Evolutionary conservation across 257 asterid species (phyloP).

Genomic region (Solanum chaucha): DNA sequence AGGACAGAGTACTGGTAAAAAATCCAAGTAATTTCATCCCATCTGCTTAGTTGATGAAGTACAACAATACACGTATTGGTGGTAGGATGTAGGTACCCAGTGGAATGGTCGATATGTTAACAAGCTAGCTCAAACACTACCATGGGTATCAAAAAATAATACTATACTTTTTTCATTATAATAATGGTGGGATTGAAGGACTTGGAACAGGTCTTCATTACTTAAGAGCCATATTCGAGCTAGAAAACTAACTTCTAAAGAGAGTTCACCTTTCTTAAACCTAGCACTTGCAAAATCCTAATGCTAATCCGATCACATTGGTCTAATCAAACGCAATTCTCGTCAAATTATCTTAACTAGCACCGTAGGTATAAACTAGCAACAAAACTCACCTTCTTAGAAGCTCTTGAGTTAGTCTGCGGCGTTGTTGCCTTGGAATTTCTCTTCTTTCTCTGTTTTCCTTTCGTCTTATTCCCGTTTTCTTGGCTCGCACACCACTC

Average conservation of each 20-base stretch:
- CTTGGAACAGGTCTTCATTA: background rate
- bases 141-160: background rate
- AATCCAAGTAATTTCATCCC: background rate
- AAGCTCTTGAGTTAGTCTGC: conserved; percentile 16
- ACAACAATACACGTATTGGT: background rate
- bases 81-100: background rate
- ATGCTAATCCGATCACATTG: background rate
- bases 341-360: background rate
- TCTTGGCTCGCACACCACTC: conserved; percentile 26
- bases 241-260: background rate
- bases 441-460: conserved; percentile 16
- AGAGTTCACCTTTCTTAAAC: background rate
- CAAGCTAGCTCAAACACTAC: background rate
- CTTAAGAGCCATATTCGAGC: background rate
- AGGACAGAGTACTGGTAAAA: background rate
- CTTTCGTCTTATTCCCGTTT: conserved; percentile 17
- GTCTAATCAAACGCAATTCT: background rate
- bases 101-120: background rate
- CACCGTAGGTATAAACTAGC: background rate
- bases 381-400: conserved; percentile 34
- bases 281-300: background rate
- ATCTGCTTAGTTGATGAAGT: background rate
- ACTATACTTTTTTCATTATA: background rate
- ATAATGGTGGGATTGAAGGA: background rate
- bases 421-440: conserved; percentile 24